A percentile compares a stretch with the other conserved stretches of the same genome.
Conservation (phyloP, 2,329 filamentous ascomycete species). For the Paraconiothyrium brasiliense region DNA sequence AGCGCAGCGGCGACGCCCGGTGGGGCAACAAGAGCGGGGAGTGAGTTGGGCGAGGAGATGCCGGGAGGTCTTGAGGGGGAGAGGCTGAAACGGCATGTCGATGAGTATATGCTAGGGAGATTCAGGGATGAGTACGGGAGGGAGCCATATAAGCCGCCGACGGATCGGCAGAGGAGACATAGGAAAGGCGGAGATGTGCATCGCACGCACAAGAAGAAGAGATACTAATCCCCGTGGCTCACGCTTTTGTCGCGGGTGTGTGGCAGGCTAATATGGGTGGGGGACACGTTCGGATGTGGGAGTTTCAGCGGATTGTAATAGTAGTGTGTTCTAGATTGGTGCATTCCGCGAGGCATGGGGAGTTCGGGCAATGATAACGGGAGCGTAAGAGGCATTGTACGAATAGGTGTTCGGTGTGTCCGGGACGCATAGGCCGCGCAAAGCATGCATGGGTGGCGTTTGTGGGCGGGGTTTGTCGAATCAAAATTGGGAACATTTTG, state of each 20-base stretch:
- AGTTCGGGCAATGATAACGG: not conserved
- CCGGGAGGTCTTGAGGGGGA: constrained; percentile 29
- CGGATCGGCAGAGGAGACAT: constrained; percentile 10
- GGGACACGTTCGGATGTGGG: not conserved
- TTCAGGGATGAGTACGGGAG: constrained; percentile 44
- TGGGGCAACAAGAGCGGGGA: constrained; percentile 36
- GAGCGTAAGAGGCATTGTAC: not conserved
- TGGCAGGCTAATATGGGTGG: not conserved
- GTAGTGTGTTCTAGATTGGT: not conserved
- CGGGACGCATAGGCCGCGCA: not conserved
- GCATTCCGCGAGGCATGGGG: not conserved
- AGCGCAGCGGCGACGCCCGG: constrained; percentile 23
- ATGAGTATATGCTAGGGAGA: constrained; percentile 47
- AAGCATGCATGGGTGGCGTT: not conserved
- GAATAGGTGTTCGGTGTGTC: not conserved
- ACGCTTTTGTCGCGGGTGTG: not conserved
- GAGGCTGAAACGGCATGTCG: constrained; percentile 39
- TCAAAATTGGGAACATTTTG: not conserved
- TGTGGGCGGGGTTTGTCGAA: not conserved
- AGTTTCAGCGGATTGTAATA: not conserved
- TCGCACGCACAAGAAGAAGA: constrained; percentile 6
- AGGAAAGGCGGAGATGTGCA: constrained; percentile 8
- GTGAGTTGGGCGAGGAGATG: constrained; percentile 30
- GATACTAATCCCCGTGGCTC: not conserved
- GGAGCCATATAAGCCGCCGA: constrained; percentile 40